These are phyloP conservation scores for Cyclocybe cylindracea DNA, from an alignment of 768 basidiomycete genomes.

Conservation along the genomic window DNA sequence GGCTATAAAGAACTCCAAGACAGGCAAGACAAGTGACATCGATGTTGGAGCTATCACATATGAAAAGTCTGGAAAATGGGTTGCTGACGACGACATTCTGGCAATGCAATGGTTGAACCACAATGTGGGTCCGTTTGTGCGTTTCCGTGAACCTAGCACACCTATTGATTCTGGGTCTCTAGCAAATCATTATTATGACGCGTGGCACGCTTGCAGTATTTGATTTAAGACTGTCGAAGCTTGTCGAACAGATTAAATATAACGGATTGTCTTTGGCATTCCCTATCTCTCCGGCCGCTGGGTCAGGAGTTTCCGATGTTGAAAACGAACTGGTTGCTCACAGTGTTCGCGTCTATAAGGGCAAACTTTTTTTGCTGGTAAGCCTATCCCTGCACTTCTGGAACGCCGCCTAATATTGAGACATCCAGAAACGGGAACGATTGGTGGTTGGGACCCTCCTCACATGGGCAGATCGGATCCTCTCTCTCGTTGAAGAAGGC, in stretches of 20 bases:
- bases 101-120: conserved; percentile 87
- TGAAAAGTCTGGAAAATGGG: conserved; percentile 61
- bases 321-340: conserved; percentile 55
- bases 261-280: conserved; percentile 58
- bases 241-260: conserved; percentile 65
- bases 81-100: conserved; percentile 60
- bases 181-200: conserved; percentile 77
- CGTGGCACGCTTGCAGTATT: conserved; percentile 62
- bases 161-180: conserved; percentile 5
- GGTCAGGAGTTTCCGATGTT: conserved; percentile 32
- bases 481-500: conserved; percentile 79
- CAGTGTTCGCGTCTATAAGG: conserved; percentile 82
- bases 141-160: conserved; percentile 2
- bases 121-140: conserved; percentile 63
- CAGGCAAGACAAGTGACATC: conserved; percentile 57
- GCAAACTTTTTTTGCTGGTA: conserved; percentile 89
- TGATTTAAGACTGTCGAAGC: conserved; percentile 55
- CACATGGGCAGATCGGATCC: conserved; percentile 93
- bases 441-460: conserved; percentile 82
- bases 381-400: conserved; percentile 26
- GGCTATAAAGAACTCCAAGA: conserved; percentile 48
- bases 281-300: conserved; percentile 29
- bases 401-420: conserved; percentile 4
- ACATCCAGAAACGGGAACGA: conserved; percentile 58
- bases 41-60: conserved; percentile 70